Conservation (phyloP, 345 rosid genomes). For the Eutrema yunnanense region DNA sequence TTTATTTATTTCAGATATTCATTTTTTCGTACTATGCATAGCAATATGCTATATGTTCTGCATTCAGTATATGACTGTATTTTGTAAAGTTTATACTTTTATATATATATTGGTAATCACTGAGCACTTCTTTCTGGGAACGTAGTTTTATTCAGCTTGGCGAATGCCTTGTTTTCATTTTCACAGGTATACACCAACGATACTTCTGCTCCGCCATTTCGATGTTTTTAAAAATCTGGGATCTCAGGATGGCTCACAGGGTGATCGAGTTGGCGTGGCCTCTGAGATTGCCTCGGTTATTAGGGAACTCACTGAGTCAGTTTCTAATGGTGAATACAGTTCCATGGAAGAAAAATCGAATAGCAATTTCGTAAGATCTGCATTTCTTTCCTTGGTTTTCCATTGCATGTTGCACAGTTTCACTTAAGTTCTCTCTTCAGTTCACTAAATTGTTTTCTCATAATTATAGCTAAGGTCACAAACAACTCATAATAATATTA, state of each 20-base stretch:
- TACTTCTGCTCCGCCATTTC: constrained; percentile 88
- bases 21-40: neutral
- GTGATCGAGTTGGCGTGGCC: constrained; percentile 69
- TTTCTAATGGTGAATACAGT: constrained; percentile 42
- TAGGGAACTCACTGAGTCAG: constrained; percentile 72
- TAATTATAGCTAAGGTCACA: neutral
- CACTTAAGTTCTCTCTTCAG: neutral
- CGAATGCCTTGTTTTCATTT: constrained; percentile 4
- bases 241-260: constrained; percentile 61
- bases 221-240: constrained; percentile 72
- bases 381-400: constrained; percentile 8
- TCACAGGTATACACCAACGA: constrained; percentile 72
- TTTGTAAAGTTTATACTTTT: neutral
- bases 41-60: neutral
- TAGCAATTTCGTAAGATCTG: constrained; percentile 50
- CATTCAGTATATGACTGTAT: neutral
- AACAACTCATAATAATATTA: neutral
- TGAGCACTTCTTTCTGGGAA: neutral
- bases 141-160: constrained; percentile 6
- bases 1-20: neutral
- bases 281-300: constrained; percentile 85
- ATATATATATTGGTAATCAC: neutral
- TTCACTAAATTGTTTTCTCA: neutral
- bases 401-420: constrained; percentile 10
- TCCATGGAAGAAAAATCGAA: constrained; percentile 38